These are phyloP conservation scores for Acanthamoeba sp. DNA, from an alignment of 208 protist species.

Conservation along the genomic window DNA sequence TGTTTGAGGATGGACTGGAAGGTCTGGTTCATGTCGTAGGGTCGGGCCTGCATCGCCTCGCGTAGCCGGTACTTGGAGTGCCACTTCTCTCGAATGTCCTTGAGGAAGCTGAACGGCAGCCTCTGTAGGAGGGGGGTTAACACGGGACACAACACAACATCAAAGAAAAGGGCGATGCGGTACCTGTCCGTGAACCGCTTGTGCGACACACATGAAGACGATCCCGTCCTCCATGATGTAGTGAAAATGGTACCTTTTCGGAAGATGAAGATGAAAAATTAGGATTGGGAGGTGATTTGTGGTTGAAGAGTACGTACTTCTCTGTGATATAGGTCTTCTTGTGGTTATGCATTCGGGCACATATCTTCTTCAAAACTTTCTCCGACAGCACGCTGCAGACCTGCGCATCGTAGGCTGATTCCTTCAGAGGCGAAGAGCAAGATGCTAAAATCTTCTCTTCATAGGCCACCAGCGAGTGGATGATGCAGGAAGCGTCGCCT, in stretches of 20 bases:
- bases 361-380: constrained; percentile 47
- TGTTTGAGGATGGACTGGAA: constrained; percentile 55
- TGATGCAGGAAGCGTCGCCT: constrained; percentile 16
- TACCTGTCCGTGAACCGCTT: constrained; percentile 27
- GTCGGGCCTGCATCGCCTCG: constrained; percentile 38
- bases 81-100: constrained; percentile 58
- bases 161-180: neutral
- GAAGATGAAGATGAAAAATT: neutral
- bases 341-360: constrained; percentile 43
- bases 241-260: constrained; percentile 38
- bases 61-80: constrained; percentile 51
- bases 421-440: constrained; percentile 40
- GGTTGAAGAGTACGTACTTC: neutral
- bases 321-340: constrained; percentile 60
- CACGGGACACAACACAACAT: neutral
- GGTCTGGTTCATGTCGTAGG: constrained; percentile 41
- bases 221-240: constrained; percentile 54
- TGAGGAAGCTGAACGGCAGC: constrained; percentile 15
- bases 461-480: constrained; percentile 50
- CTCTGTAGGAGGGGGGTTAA: neutral
- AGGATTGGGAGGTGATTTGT: too few relatives aligned
- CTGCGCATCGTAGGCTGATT: constrained; percentile 51
- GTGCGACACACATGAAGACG: constrained; percentile 49
- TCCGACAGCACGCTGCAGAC: constrained; percentile 41
- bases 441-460: constrained; percentile 46